These are phyloP conservation scores for Samsoniella hepiali DNA, from an alignment of 2,329 filamentous ascomycete genomes.

Conservation along the genomic window DNA sequence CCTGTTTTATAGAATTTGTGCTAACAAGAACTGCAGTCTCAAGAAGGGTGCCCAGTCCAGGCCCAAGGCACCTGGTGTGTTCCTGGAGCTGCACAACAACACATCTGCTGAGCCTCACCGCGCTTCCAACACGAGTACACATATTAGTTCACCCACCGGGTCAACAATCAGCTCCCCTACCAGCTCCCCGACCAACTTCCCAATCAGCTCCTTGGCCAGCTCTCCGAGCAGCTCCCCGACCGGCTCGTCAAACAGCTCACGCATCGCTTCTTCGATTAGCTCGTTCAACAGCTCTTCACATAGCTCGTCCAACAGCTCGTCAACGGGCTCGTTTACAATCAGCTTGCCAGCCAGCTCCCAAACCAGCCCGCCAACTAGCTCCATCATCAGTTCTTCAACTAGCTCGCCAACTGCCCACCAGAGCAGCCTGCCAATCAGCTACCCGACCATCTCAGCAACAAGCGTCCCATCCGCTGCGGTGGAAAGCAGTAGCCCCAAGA, in stretches of 20 bases:
- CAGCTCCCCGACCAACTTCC: background rate
- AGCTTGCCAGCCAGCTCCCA: background rate
- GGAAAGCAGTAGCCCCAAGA: slow-evolving; percentile 6
- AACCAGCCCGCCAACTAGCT: background rate
- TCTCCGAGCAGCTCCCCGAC: background rate
- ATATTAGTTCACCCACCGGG: background rate
- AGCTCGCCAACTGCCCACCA: background rate
- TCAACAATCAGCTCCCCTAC: background rate
- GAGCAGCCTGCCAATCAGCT: background rate
- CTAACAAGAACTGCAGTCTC: background rate
- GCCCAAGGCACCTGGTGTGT: background rate
- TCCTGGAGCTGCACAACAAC: background rate
- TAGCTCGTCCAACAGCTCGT: background rate
- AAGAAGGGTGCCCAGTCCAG: background rate
- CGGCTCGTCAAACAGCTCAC: background rate
- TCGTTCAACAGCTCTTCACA: background rate
- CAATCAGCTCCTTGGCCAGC: background rate
- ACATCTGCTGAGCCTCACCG: background rate
- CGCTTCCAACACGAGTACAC: background rate
- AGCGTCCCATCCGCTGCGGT: background rate
- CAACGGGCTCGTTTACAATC: background rate
- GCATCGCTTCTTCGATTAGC: background rate
- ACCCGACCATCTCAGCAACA: background rate
- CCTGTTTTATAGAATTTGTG: background rate
- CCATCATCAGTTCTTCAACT: background rate